These are phyloP conservation scores for Barbatosphaeria neglecta DNA, from an alignment of 495 filamentous ascomycete genomes.

Conservation along the genomic window DNA sequence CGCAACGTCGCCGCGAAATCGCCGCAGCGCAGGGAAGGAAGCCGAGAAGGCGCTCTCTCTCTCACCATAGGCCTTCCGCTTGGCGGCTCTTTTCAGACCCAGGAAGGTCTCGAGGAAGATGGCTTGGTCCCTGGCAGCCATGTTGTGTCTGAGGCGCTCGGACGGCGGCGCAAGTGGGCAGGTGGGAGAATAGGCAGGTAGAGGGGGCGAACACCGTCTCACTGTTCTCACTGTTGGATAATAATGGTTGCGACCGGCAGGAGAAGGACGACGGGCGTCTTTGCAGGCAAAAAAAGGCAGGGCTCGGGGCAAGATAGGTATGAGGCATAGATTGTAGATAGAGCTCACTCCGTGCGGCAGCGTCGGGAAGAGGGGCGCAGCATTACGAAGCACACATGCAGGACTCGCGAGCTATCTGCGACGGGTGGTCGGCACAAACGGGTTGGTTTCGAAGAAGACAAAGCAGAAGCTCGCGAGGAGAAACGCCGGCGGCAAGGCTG, in stretches of 20 bases:
- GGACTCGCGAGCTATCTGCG: not conserved
- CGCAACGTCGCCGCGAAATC: no score
- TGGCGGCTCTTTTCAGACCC: not conserved
- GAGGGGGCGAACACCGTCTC: no score
- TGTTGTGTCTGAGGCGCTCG: no score
- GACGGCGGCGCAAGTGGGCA: no score
- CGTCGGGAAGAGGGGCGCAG: not conserved
- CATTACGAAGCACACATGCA: not conserved
- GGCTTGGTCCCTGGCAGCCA: not conserved
- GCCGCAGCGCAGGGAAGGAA: not conserved
- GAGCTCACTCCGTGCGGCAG: not conserved
- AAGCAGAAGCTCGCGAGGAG: not conserved
- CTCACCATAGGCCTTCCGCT: not conserved
- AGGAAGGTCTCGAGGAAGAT: not conserved
- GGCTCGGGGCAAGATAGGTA: not conserved
- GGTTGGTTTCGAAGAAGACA: no score
- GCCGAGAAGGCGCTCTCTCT: no score
- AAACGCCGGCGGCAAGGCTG: not conserved
- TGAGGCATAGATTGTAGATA: no score
- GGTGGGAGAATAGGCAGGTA: not conserved
- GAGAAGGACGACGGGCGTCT: no score
- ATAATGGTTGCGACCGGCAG: no score
- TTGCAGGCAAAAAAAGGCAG: no score
- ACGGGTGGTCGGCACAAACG: not conserved
- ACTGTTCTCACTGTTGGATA: no score